Base-by-base conservation (phyloP, 345 rosid species). In the Camelina neglecta region DNA sequence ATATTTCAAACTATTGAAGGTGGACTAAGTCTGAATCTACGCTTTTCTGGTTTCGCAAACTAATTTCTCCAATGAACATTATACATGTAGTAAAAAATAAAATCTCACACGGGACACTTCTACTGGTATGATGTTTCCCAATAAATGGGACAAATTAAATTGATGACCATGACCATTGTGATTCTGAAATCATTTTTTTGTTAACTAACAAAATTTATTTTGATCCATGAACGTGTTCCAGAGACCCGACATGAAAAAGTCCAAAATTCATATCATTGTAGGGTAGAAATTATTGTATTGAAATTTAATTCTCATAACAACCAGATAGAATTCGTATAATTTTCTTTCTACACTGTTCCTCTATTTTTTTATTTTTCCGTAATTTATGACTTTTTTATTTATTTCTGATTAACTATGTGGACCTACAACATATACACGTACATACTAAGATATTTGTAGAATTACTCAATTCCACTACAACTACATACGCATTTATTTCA, bases 231-330 rank as follows among this genome's bases (percentile, higher is more conserved):
- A 64, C 42, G 58, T 3, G 53, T 67, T 60, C 9, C n/a, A 53
- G 6, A 60, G 48, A 1, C 24, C 13, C n/a, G 67, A 66, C 31
- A 66, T 48, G 15, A 66, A 74, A 39, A 47, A 23, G 5, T 23
- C 6, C 13, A 56, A 56, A 69, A 60, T 33, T 31, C 7, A 31
- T 49, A 18, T 41, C 4, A 29, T 18, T 67, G 49, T 13, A 21
- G 38, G 56, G 39, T 41, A 31, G n/a, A 51, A 60, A 50, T 12
- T 18, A 59, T 38, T 38, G 31, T 49, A 47, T 75, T 13, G 45
- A 59, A 56, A 75, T 76, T 76, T 7, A 69, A 54, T 76, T 16
- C 8, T 31, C 6, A 33, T 70, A 69, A 76, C 80, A 44, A 76
- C 75, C 58, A 69, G 69, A 75, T 49, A 67, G 15, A 50, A 51